Conservation (phyloP, 306 rosid genomes). For the Biancaea sappan region DNA sequence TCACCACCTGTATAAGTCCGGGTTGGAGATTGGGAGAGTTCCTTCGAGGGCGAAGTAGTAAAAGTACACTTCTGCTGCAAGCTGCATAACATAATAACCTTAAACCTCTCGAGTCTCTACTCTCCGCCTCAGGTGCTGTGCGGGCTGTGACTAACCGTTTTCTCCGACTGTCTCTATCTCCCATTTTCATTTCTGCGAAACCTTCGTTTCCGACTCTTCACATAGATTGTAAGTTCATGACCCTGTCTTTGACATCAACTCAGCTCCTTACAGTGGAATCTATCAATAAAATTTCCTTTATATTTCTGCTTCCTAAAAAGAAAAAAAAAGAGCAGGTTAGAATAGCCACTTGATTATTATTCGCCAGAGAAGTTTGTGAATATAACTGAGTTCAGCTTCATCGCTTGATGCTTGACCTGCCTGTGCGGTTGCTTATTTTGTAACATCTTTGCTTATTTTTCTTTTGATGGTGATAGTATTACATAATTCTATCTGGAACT, state of each 20-base stretch:
- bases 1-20: too few relatives aligned
- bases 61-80: too few relatives aligned
- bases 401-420: neutral
- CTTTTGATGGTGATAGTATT: neutral
- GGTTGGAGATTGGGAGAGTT: too few relatives aligned
- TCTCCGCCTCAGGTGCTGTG: too few relatives aligned
- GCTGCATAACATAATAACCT: too few relatives aligned
- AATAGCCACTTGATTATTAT: neutral
- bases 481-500: neutral
- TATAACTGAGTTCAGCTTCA: neutral
- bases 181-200: neutral
- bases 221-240: neutral
- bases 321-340: neutral
- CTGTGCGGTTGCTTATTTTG: neutral
- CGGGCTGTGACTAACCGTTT: too few relatives aligned
- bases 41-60: too few relatives aligned
- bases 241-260: neutral
- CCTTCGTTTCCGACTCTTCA: neutral
- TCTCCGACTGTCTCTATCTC: too few relatives aligned
- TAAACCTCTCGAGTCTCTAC: too few relatives aligned
- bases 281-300: neutral
- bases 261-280: neutral
- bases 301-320: neutral
- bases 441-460: neutral
- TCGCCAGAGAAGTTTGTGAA: neutral